phyloP scores from a whole-genome alignment of 169 alveolate species.

The Perkinsus marinus region DNA sequence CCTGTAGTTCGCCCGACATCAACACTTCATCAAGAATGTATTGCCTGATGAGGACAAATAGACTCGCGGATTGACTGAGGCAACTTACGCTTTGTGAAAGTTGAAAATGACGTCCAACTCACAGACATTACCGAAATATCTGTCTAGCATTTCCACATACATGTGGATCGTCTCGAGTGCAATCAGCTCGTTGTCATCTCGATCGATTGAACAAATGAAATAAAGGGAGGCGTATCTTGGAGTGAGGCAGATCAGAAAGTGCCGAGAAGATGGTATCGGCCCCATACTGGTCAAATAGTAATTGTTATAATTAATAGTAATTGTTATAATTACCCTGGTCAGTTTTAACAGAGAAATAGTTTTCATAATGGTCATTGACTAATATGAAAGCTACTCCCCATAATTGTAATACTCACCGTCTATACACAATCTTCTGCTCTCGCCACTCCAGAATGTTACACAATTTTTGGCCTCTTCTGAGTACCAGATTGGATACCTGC shows the following conservation, averaged over 20 bases:
- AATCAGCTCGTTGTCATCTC: slow-evolving; percentile 87
- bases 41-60: not conserved
- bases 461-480: slow-evolving; percentile 79
- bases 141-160: slow-evolving; percentile 92
- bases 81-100: slow-evolving; percentile 70
- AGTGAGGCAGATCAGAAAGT: not conserved
- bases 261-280: not conserved
- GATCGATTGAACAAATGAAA: slow-evolving; percentile 89
- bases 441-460: slow-evolving; percentile 95
- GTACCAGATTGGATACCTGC: slow-evolving; percentile 74
- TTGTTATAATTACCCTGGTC: no score
- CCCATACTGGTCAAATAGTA: no score
- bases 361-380: no score
- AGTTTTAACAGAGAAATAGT: no score
- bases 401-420: slow-evolving; percentile 67
- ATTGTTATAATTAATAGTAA: no score
- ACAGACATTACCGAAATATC: slow-evolving; percentile 97
- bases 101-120: slow-evolving; percentile 96
- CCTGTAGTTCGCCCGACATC: slow-evolving; percentile 78
- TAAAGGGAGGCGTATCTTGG: slow-evolving; percentile 90
- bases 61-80: no score
- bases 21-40: slow-evolving; percentile 71
- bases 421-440: slow-evolving; percentile 85
- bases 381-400: no score
- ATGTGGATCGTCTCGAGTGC: slow-evolving; percentile 90